Evolutionary conservation across 768 basidiomycete species (phyloP), one percentile per base, ranked within the genome.

Genomic region (Russula sp.): DNA sequence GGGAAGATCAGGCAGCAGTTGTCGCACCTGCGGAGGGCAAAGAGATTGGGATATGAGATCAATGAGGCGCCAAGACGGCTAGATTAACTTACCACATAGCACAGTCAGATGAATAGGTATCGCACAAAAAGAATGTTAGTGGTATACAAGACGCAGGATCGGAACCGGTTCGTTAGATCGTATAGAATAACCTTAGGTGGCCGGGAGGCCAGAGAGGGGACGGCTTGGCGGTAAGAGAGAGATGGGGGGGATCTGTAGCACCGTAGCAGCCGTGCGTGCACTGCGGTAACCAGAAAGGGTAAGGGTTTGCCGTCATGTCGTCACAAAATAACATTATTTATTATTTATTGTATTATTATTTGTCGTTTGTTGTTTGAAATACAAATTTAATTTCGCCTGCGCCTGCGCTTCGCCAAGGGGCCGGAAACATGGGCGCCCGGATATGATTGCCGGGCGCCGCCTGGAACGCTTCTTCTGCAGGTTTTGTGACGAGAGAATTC

Each of bases 1-100:
- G 88, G 88, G 64, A 90, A 78, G 64, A 89, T 77, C 63, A 90
- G 82, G 63, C 88, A 78, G 76, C 87, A 90, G 75, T 89, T 89
- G 78, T 89, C 88, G 79, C 88, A 90, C 88, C 87, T 89, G 65
- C 54, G 38, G 61, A 52, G 28, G 57, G 61, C 30, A 62, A 46
- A 48, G 44, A 26, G 52, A 65, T 49, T 8, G 26, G 34, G 26
- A 38, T 54, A 52, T 44, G 40, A 59, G 24, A 51, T 53, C 26
- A 51, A 64, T 20, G 24, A 40, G 53, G 40, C 20, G 50, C 50
- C 32, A 34, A 22, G 36, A 16, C 36, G 11, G 38, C 40, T 28
- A 65, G 62, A 63, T 63, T 50, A 24, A 55, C 54, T 61, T 57
- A 65, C 64, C 64, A 65, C 64, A 65, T 65, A 61, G 40, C 32